phyloP scores from a whole-genome alignment of 768 basidiomycete genomes.

The Auriscalpium microsporum region DNA sequence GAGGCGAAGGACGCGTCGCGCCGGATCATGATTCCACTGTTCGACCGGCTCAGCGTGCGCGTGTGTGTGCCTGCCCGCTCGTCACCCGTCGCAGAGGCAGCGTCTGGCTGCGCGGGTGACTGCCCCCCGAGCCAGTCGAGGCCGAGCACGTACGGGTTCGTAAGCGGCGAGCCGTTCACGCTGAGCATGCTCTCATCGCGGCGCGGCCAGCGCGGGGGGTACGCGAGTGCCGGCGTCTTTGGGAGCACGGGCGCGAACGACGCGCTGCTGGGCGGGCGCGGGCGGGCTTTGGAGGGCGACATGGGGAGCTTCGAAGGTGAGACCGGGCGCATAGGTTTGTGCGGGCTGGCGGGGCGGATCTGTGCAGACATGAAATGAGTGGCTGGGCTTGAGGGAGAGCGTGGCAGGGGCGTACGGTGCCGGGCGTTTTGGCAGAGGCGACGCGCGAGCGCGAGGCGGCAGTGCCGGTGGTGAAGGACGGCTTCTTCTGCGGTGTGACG shows the following conservation, averaged over 20 bases:
- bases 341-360: conserved; percentile 27
- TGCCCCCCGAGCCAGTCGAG: conserved; percentile 47
- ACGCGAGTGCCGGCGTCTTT: conserved; percentile 46
- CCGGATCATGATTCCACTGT: conserved; percentile 49
- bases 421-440: conserved; percentile 22
- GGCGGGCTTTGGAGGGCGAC: conserved; percentile 20
- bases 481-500: conserved; percentile 45
- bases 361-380: conserved; percentile 11
- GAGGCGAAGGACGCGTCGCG: conserved; percentile 41
- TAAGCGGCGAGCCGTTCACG: conserved; percentile 74
- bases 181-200: conserved; percentile 74
- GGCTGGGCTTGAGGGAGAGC: not conserved
- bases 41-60: conserved; percentile 30
- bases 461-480: conserved; percentile 23
- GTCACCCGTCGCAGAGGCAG: conserved; percentile 19
- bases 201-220: conserved; percentile 58
- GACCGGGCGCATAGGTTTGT: conserved; percentile 33
- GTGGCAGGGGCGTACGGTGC: conserved; percentile 17
- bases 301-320: conserved; percentile 44
- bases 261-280: conserved; percentile 43
- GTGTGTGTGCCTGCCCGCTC: conserved; percentile 12
- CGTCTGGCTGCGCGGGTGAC: conserved; percentile 33
- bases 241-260: conserved; percentile 67
- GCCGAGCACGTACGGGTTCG: conserved; percentile 68
- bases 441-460: conserved; percentile 10